Base-by-base conservation (phyloP, 2,329 filamentous ascomycete species). In the Clarireedia sp. region DNA sequence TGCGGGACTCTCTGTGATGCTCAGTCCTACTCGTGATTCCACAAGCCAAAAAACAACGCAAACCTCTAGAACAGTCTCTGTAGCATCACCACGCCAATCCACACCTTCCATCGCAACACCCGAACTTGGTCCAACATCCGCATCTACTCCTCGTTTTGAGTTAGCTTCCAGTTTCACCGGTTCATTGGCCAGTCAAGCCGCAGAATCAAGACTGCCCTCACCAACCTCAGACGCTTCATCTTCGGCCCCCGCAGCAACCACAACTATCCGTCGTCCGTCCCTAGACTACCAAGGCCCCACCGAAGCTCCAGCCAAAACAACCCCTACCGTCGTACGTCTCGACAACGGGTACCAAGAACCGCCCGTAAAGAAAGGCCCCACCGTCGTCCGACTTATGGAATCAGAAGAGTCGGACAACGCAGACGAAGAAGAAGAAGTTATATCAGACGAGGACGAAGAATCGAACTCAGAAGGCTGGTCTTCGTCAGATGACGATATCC, bases 361-460 rank as follows among this genome's bases (percentile, higher is more conserved):
- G 16, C 51, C 40, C 38, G 50, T 36, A 5, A 60, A 59, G 29
- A 63, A 63, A 47, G 59, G 60, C 2, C 64, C 63, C 6, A 67
- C 64, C 2, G 51, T 67, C 41, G 64, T 67, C 16, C 57, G 66
- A 37, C 51, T 67, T n/a, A 41, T 57, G 41, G 63, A 63, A 54
- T 51, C 60, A 23, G 52, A 48, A 14, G 54, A 52, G 51, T 33
- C 12, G n/a, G 53, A 41, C 33, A 54, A 33, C 26, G 52, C 51
- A 55, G 45, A 26, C n/a, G 48, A 49, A 33, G 46, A 16, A 37
- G 29, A 24, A 26, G n/a, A 16, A 14, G 12, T 12, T 14, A n/a
- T 23, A 44, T 44, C 41, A 3, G 19, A 33, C 29, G 12, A 12
- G 3, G 29, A 33, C 10, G 50, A 54, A 17, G 45, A 54, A 24